Base-by-base conservation (phyloP, 2,329 filamentous ascomycete species). In the Verticillium nonalfalfae region DNA sequence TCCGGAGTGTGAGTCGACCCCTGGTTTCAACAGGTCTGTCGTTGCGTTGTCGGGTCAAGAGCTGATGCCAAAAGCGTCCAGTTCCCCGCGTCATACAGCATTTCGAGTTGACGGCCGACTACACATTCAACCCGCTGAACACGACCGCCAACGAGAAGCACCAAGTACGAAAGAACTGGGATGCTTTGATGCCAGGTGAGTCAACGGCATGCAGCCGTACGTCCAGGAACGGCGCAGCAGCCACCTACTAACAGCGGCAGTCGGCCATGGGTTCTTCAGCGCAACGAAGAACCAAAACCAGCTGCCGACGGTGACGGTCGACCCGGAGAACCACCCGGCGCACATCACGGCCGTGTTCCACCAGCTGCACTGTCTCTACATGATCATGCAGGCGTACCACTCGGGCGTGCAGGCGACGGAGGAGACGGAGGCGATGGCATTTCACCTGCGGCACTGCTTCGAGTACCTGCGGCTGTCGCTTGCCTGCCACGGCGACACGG, bases 321-420 rank as follows among this genome's bases (percentile, higher is more conserved):
- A 40, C 6, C 39, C 39, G 39, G 39, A 40, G 15, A n/a, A n/a
- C 39, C 39, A 40, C 39, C 39, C 39, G 14, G 39, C 39, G 39
- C 39, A 40, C 11, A 15, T 15, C 13, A 40, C n/a, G 14, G 39
- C 39, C 39, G 39, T 40, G 39, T 40, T 40, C 5, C 77, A 79
- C 62, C 77, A 79, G 65, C 70, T 79, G 3, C 76, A 79, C 64
- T 79, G 77, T 62, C 69, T 79, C 36, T 45, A 74, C 64, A 68
- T 74, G 38, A 76, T 79, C 56, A 70, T 73, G 14, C 67, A 72
- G 57, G 71, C 71, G 15, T 75, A 76, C 62, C 59, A 65, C 9
- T 61, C 65, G 39, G 39, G 14, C 7, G 13, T 40, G 39, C 39
- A 15, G 13, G 39, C 39, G 3, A 4, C 15, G 13, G 39, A n/a